Base-by-base conservation (phyloP, 208 protist species). In the Balamuthia mandrillaris region DNA sequence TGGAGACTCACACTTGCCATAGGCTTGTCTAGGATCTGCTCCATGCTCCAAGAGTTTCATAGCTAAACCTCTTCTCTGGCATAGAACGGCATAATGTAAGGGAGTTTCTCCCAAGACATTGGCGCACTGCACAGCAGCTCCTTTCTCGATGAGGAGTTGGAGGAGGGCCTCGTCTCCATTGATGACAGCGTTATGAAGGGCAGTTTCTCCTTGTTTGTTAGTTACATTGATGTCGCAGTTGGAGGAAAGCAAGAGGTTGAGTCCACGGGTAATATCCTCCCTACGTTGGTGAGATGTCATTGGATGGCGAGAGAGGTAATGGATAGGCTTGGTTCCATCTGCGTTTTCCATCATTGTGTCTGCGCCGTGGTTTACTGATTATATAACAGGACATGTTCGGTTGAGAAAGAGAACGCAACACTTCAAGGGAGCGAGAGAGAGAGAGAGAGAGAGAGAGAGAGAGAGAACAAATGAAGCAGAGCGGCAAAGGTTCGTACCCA, bases 201-300 rank as follows among this genome's bases (percentile, higher is more conserved):
- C 33, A 44, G 31, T 81, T 35, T 81, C 74, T 6, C 74, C 74
- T 24, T 56, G 63, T n/a, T 44, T 81, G 72, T 81, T 81, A 4
- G 21, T 27, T n/a, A 18, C 44, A 24, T 81, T 81, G 44, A 81
- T 61, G 31, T 81, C 72, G n/a, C n/a, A n/a, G n/a, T n/a, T n/a
- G n/a, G n/a, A n/a, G n/a, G n/a, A n/a, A n/a, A n/a, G n/a, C n/a
- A n/a, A n/a, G n/a, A n/a, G n/a, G n/a, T n/a, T n/a, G n/a, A n/a
- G n/a, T n/a, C n/a, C n/a, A n/a, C n/a, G n/a, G n/a, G n/a, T n/a
- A n/a, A n/a, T n/a, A n/a, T n/a, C n/a, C n/a, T n/a, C n/a, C n/a
- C n/a, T n/a, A n/a, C n/a, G n/a, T n/a, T n/a, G n/a, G n/a, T n/a
- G n/a, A n/a, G n/a, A n/a, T n/a, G n/a, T n/a, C n/a, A n/a, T n/a